phyloP scores from a whole-genome alignment of 768 basidiomycete species.

The Lyophyllum shimeji region DNA sequence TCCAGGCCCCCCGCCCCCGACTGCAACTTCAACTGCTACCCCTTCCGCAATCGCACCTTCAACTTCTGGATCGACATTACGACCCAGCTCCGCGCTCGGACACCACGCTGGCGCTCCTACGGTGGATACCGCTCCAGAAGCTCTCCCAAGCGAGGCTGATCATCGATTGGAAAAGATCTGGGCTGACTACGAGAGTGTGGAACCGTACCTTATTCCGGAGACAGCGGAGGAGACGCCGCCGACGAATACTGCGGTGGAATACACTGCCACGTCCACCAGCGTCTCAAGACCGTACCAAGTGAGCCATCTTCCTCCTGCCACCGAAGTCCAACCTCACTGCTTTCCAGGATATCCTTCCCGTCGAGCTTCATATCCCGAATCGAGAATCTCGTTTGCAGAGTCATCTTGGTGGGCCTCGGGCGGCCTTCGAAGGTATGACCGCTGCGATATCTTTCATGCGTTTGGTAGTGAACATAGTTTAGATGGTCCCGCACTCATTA shows the following conservation, averaged over 20 bases:
- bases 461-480: background rate
- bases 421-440: conserved; percentile 61
- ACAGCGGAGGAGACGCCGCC: conserved; percentile 43
- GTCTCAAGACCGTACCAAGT: conserved; percentile 63
- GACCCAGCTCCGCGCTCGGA: conserved; percentile 31
- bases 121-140: conserved; percentile 32
- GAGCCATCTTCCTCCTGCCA: conserved; percentile 9
- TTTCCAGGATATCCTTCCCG: conserved; percentile 71
- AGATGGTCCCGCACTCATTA: conserved; percentile 90
- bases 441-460: background rate
- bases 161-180: conserved; percentile 80
- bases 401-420: conserved; percentile 37
- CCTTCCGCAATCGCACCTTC: conserved; percentile 32
- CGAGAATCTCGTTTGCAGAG: conserved; percentile 51
- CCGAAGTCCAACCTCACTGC: background rate
- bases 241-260: conserved; percentile 59
- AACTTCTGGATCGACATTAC: conserved; percentile 28
- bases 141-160: conserved; percentile 81
- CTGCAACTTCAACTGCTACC: conserved; percentile 23
- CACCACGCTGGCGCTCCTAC: conserved; percentile 18
- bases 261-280: conserved; percentile 36
- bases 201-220: conserved; percentile 63
- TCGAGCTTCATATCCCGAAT: conserved; percentile 75
- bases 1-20: conserved; percentile 32
- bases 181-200: conserved; percentile 83